phyloP scores from a whole-genome alignment of 805 yeast genomes.

The Nematodospora valgi region DNA sequence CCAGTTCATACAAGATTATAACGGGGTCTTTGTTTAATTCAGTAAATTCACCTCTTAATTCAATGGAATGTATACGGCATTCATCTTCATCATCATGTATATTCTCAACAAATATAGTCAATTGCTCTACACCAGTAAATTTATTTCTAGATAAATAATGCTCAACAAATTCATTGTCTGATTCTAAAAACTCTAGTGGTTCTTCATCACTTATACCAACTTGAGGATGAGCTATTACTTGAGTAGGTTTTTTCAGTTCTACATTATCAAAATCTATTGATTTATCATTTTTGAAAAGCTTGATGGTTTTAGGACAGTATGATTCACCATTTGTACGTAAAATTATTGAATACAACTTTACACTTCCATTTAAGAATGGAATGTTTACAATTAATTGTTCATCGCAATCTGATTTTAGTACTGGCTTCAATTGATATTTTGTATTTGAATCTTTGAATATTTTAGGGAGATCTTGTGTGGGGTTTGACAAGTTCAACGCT shows the following conservation, averaged over 20 bases:
- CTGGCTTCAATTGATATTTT: slow-evolving; percentile 46
- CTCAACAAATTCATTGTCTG: slow-evolving; percentile 64
- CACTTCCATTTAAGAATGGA: slow-evolving; percentile 71
- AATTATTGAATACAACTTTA: slow-evolving; percentile 70
- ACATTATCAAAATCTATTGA: slow-evolving; percentile 72
- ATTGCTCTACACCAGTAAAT: slow-evolving; percentile 65
- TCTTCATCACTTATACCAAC: slow-evolving; percentile 49
- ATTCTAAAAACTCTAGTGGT: slow-evolving; percentile 24
- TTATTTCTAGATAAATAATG: slow-evolving; percentile 73
- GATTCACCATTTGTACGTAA: slow-evolving; percentile 61
- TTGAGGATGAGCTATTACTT: slow-evolving; percentile 59
- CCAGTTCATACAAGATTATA: slow-evolving; percentile 77
- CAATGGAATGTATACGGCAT: slow-evolving; percentile 63
- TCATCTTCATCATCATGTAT: slow-evolving; percentile 50
- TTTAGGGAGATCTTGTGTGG: slow-evolving; percentile 43
- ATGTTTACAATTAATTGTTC: slow-evolving; percentile 72
- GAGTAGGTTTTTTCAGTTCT: slow-evolving; percentile 45
- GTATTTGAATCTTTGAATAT: slow-evolving; percentile 54
- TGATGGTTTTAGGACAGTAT: slow-evolving; percentile 66
- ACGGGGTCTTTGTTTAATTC: slow-evolving; percentile 65
- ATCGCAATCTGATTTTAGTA: slow-evolving; percentile 71
- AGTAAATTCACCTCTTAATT: slow-evolving; percentile 70
- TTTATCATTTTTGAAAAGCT: slow-evolving; percentile 67
- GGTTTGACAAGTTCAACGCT: slow-evolving; percentile 60
- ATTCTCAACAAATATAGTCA: slow-evolving; percentile 66